These are phyloP conservation scores for Discostella stelligera DNA, from an alignment of 352 stramenopile species.

Conservation along the genomic window DNA sequence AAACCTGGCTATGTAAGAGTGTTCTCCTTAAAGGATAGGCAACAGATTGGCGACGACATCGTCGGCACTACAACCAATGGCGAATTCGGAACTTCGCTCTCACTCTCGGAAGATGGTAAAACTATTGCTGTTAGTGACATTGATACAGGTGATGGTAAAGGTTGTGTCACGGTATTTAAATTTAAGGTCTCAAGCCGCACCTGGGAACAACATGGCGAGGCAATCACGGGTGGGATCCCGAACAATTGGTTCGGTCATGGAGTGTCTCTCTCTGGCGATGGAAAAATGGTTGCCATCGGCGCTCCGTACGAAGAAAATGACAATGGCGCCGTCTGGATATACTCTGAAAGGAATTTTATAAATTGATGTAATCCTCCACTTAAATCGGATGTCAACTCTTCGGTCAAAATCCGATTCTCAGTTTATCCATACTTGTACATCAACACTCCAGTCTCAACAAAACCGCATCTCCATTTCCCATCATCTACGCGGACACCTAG, in stretches of 20 bases:
- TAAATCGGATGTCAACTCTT: too few species aligned
- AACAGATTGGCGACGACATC: constrained; percentile 7
- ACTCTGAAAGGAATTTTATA: too few species aligned
- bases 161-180: constrained; percentile 1
- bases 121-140: constrained; percentile 2
- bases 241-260: background rate
- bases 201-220: constrained; percentile 20
- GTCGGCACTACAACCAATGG: background rate
- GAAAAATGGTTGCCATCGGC: background rate
- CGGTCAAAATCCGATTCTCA: background rate
- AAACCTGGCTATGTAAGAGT: constrained; percentile 5
- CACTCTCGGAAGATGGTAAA: constrained; percentile 13
- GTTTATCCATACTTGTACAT: too few species aligned
- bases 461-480: too few species aligned
- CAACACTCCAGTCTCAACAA: too few species aligned
- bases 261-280: background rate
- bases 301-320: background rate
- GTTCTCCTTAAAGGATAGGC: background rate
- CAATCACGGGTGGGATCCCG: constrained; percentile 12
- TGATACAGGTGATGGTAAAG: background rate
- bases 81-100: background rate
- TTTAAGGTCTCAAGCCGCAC: background rate
- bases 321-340: too few species aligned
- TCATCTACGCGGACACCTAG: too few species aligned
- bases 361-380: too few species aligned